Base-by-base conservation (phyloP, 805 yeast species). In the Kuraishia cidri region DNA sequence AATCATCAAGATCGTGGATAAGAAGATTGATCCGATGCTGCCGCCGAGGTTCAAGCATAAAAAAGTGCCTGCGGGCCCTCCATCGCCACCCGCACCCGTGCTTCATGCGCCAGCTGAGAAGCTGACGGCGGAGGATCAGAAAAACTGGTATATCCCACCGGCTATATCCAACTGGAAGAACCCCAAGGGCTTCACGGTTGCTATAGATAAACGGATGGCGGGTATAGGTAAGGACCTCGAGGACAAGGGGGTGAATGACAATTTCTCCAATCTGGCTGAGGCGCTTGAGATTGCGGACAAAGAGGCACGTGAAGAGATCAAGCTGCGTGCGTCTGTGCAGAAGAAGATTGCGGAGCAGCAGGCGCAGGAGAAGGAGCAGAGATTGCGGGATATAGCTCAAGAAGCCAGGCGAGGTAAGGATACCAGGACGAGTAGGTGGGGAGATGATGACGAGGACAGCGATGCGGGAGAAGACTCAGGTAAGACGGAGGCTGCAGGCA, bases 131-230 rank as follows among this genome's bases (percentile, higher is more conserved):
- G 84, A 79, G 42, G 94, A 87, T 33, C 82, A 76, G 41, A 74
- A 71, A 18, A 68, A 72, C 39, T 90, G 97, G 96, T 67, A 69
- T 30, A 86, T 92, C 20, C 97, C 97, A 0, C 78, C 95, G 0
- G 85, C 94, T 1, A 72, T 90, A 0, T 90, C 97, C 1, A 86
- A 85, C 52, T 92, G 97, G 97, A 88, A 87, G 54, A 92, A 92
- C 53, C 84, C 88, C 12, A 81, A 83, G 44, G 97, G 97, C 1
- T 85, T 76, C 49, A 76, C 95, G 1, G 78, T 88, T 29, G 75
- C 81, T 1, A 54, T 88, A 26, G 95, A 87, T 34, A 83, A 81
- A 46, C 63, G 97, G 37, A 61, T 84, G 35, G 79, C 79, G 1
- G 66, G 75, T 2, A 67, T 69, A 10, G 68, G 62, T 34, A 65